Base-by-base conservation (phyloP, 2,329 filamentous ascomycete species). In the Coniochaeta hoffmannii region DNA sequence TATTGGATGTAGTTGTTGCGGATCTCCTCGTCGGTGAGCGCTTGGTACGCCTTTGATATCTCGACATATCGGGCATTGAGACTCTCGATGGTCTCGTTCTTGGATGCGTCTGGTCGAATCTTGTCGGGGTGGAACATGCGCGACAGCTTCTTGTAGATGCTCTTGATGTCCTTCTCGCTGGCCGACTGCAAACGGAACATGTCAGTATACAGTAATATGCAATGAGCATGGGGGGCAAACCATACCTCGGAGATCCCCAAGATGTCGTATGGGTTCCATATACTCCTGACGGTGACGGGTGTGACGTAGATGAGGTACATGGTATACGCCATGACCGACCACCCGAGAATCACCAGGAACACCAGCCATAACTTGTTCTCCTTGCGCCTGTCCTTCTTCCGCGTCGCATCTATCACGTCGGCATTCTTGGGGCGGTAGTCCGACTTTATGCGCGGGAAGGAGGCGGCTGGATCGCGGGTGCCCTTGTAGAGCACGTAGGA, bases 251-350 rank as follows among this genome's bases (percentile, higher is more conserved):
- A 84, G 56, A 99, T 81, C 49, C 89, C 90, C 56, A 99, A 76
- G 64, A 99, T 95, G 63, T 96, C 89, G 74, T 97, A 99, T 1
- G 94, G 94, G 73, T 99, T 95, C 89, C 93, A 99, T 56, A 96
- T 80, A 74, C 94, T 90, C 50, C 85, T 81, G 30, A 79, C 72
- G 1, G 84, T 83, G 56, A 82, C 82, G 63, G 89, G 83, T 55
- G 91, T 94, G 52, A 88, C 86, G 58, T 86, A 70, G 68, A 97
- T 96, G 58, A 99, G 80, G 71, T 97, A 99, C 28, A 88, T 77
- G 90, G 97, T 97, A 71, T 86, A 89, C 51, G 79, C 89, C 77
- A 97, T 96, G 59, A 91, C 70, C 30, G 82, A 77, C 86, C 92
- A 97, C 61, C 93, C 94, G 30, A 82, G 66, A 50, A 90, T 66